A percentile compares a stretch with the other conserved stretches of the same genome.
These are phyloP conservation scores for Dothistroma septosporum DNA, from an alignment of 2,329 filamentous ascomycete genomes.

Conservation along the genomic window DNA sequence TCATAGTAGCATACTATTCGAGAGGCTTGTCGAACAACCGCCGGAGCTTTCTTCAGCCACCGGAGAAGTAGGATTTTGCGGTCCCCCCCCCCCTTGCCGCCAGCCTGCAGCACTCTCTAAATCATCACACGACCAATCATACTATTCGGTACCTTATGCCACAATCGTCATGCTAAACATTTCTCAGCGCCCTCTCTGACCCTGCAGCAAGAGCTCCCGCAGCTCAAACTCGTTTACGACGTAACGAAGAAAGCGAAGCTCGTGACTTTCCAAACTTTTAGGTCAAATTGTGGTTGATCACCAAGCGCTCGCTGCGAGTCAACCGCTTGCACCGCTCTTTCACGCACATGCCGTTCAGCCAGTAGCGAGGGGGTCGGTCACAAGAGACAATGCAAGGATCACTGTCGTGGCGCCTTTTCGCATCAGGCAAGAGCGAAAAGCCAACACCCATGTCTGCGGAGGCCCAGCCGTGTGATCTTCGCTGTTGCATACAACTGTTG, in stretches of 20 bases:
- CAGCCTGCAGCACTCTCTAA: constrained; percentile 13
- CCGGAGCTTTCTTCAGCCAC: constrained; percentile 1
- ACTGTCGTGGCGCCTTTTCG: not conserved
- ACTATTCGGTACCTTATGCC: constrained; percentile 14
- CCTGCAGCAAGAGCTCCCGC: constrained; percentile 12
- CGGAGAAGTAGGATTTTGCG: not conserved
- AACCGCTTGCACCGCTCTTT: not conserved
- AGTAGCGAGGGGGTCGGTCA: constrained; percentile 4
- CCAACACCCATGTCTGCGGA: not conserved
- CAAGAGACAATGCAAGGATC: constrained; percentile 1
- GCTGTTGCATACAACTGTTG: not conserved
- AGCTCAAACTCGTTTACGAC: not conserved
- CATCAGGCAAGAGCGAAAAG: not conserved
- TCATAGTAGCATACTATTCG: not conserved
- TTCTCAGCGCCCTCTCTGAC: not conserved
- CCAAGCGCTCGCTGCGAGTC: not conserved
- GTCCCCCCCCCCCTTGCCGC: constrained; percentile 1
- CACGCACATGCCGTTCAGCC: not conserved
- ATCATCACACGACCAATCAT: constrained; percentile 14
- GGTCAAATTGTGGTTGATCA: not conserved
- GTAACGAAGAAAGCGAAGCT: not conserved
- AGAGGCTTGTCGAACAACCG: not conserved
- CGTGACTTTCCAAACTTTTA: constrained; percentile 9
- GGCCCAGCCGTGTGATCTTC: constrained; percentile 3
- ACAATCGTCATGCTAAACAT: constrained; percentile 16